phyloP scores from a whole-genome alignment of 352 stramenopile species.

The Blastocystis sp. region DNA sequence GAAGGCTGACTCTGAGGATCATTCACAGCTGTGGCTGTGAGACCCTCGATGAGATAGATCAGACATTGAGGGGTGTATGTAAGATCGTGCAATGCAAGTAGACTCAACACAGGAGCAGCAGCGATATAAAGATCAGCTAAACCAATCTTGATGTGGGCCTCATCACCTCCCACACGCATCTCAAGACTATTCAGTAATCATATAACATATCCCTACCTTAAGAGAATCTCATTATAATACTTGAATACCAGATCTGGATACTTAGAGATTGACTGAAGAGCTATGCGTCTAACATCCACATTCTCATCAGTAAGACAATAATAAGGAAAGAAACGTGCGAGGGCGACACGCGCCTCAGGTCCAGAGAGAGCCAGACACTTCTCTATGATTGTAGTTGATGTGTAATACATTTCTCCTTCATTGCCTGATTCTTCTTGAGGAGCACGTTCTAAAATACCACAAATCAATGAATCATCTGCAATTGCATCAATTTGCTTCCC shows the following conservation, averaged over 20 bases:
- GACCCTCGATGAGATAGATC: conserved; percentile 60
- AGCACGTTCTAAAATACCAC: conserved; percentile 53
- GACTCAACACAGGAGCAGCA: background rate
- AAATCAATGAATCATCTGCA: conserved; percentile 38
- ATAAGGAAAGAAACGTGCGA: conserved; percentile 46
- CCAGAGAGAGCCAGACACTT: conserved; percentile 25
- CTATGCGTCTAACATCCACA: conserved; percentile 3
- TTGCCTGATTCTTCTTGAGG: background rate
- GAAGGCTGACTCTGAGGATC: background rate
- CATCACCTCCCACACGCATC: conserved; percentile 18
- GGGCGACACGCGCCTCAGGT: background rate
- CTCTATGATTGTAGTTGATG: conserved; percentile 44
- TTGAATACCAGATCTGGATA: conserved; percentile 52
- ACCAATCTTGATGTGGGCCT: conserved; percentile 51
- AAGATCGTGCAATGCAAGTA: background rate
- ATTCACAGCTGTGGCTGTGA: background rate
- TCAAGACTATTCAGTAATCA: background rate
- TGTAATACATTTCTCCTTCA: conserved; percentile 50
- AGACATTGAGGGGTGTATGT: conserved; percentile 18
- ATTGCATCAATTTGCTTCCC: background rate
- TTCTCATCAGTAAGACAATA: conserved; percentile 28
- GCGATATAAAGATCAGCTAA: conserved; percentile 45
- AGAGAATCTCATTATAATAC: conserved; percentile 50
- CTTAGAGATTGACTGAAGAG: conserved; percentile 5
- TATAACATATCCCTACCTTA: background rate